Evolutionary conservation across 768 basidiomycete genomes (phyloP).

Genomic region (Tylopilus plumbeoviolaceoides): DNA sequence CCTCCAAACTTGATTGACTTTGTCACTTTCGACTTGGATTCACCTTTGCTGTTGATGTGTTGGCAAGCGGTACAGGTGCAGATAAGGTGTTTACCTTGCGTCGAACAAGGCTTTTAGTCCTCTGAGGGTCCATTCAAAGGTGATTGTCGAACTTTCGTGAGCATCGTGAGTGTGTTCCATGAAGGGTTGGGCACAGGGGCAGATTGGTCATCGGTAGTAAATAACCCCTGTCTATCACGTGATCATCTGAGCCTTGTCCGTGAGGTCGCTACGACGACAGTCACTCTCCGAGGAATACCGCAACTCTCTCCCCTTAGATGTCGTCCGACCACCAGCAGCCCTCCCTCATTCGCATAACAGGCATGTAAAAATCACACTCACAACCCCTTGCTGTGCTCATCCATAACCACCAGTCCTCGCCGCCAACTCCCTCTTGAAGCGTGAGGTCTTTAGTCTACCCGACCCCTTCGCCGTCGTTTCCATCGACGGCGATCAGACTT

Average conservation of each 20-base stretch:
- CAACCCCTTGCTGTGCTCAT: not conserved
- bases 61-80: not conserved
- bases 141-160: constrained; percentile 52
- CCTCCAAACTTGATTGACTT: constrained; percentile 74
- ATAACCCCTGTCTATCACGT: constrained; percentile 6
- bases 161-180: constrained; percentile 36
- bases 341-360: constrained; percentile 25
- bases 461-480: constrained; percentile 89
- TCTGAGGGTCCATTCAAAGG: constrained; percentile 76
- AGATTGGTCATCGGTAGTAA: no score
- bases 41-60: constrained; percentile 51
- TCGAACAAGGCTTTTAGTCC: constrained; percentile 75
- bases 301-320: constrained; percentile 8
- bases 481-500: constrained; percentile 80
- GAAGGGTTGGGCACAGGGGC: not conserved
- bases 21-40: constrained; percentile 70
- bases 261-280: constrained; percentile 3
- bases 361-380: not conserved
- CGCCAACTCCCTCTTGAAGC: constrained; percentile 69
- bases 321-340: constrained; percentile 14
- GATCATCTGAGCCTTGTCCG: not conserved
- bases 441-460: constrained; percentile 75
- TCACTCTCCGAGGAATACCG: no score
- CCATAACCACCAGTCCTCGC: constrained; percentile 58
- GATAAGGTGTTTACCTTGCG: constrained; percentile 39